These are phyloP conservation scores for Candida chilensis DNA, from an alignment of 805 yeast genomes.

Conservation along the genomic window DNA sequence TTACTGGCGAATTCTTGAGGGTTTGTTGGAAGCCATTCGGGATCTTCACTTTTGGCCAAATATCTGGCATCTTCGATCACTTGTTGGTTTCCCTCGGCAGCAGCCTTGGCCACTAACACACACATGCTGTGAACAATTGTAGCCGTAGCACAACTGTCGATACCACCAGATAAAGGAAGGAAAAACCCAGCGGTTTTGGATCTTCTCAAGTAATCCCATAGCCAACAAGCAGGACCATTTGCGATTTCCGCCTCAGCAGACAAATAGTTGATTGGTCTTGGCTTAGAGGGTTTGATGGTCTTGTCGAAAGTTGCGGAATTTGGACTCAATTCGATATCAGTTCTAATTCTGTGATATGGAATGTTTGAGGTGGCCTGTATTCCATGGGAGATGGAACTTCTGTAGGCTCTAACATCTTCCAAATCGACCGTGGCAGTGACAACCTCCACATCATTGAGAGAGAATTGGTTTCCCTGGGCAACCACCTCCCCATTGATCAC, in stretches of 20 bases:
- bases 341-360: constrained; percentile 48
- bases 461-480: constrained; percentile 90
- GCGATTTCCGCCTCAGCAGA: constrained; percentile 95
- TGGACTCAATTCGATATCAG: constrained; percentile 62
- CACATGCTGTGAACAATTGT: constrained; percentile 94
- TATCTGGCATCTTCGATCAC: constrained; percentile 71
- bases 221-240: constrained; percentile 98
- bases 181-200: constrained; percentile 88
- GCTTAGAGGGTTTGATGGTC: constrained; percentile 44
- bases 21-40: constrained; percentile 57
- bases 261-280: constrained; percentile 50
- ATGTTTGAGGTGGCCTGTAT: constrained; percentile 49
- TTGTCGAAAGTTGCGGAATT: constrained; percentile 51
- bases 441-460: constrained; percentile 88
- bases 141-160: constrained; percentile 96
- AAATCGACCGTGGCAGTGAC: constrained; percentile 90
- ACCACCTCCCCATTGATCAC: constrained; percentile 87
- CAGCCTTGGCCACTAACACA: constrained; percentile 66
- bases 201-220: constrained; percentile 95
- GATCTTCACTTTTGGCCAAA: constrained; percentile 41
- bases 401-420: constrained; percentile 81
- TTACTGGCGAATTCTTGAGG: constrained; percentile 70
- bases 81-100: constrained; percentile 55
- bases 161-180: constrained; percentile 93
- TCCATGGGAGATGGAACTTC: constrained; percentile 70